Percentiles rank a stretch among this genome's conserved stretches.
These are phyloP conservation scores for Russula brevipes DNA, from an alignment of 768 basidiomycete species.

Conservation along the genomic window DNA sequence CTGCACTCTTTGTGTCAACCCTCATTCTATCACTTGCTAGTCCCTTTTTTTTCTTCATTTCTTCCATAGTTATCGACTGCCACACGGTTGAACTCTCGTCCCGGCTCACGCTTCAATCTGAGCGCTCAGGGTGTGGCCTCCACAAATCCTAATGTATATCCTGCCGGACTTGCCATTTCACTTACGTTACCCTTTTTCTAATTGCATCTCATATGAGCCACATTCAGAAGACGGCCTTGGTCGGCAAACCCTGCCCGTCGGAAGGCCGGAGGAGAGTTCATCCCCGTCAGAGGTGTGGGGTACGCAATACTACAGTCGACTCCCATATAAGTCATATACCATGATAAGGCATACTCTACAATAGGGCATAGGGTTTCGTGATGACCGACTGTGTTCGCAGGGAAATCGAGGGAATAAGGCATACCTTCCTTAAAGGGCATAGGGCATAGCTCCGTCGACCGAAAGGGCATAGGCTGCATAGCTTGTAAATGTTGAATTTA, in stretches of 20 bases:
- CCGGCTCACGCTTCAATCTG: neutral
- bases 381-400: too few species aligned
- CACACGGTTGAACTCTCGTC: neutral
- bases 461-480: too few species aligned
- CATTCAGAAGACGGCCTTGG: conserved; percentile 7
- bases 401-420: too few species aligned
- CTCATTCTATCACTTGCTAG: neutral
- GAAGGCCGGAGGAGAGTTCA: conserved; percentile 1
- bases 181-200: conserved; percentile 14
- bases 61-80: neutral
- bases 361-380: too few species aligned
- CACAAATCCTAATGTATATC: conserved; percentile 13
- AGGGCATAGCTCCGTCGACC: too few species aligned
- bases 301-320: conserved; percentile 20
- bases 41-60: neutral
- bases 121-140: conserved; percentile 9
- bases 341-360: too few species aligned
- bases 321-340: too few species aligned
- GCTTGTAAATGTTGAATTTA: too few species aligned
- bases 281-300: neutral
- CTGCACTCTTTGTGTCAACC: neutral
- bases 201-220: conserved; percentile 9
- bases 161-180: neutral
- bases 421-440: too few species aligned
- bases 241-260: neutral